Conservation (phyloP, 495 filamentous ascomycete species). For the Podospora pseudocomata region DNA sequence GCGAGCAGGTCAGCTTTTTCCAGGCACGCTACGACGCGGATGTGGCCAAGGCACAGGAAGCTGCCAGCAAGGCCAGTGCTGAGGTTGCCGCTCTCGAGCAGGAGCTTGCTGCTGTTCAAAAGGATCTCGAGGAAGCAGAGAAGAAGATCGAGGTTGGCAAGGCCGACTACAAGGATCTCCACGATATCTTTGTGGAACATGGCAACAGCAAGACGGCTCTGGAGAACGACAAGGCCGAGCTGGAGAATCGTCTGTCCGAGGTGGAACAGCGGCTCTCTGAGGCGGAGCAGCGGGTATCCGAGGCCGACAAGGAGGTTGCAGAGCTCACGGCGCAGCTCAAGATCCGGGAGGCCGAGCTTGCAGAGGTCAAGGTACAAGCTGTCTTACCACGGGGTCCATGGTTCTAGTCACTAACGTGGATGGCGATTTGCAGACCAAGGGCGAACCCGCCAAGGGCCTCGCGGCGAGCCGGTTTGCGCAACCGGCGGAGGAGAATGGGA, state of each 20-base stretch:
- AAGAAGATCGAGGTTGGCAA: conserved; percentile 46
- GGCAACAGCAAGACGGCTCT: conserved; percentile 41
- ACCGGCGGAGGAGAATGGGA: conserved; percentile 22
- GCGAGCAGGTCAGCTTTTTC: conserved; percentile 31
- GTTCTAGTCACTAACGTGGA: background rate
- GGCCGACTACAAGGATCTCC: conserved; percentile 55
- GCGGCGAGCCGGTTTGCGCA: conserved; percentile 46
- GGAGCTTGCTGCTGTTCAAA: conserved; percentile 38
- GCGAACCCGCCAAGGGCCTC: conserved; percentile 37
- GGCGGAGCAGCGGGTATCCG: conserved; percentile 18
- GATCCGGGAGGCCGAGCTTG: conserved; percentile 53
- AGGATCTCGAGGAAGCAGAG: conserved; percentile 52
- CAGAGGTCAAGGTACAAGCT: conserved; percentile 47
- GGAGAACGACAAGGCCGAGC: conserved; percentile 46
- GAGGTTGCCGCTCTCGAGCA: conserved; percentile 37
- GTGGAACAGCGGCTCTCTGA: conserved; percentile 27
- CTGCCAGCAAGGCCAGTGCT: conserved; percentile 31
- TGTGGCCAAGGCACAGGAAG: conserved; percentile 27
- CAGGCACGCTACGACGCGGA: conserved; percentile 39
- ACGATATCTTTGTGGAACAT: conserved; percentile 29
- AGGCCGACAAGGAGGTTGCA: conserved; percentile 40
- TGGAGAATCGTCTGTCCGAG: conserved; percentile 34
- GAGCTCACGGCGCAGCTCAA: conserved; percentile 47
- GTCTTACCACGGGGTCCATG: background rate
- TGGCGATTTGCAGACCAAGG: conserved; percentile 25